Evolutionary conservation across 75 land plant genomes (phyloP).

Genomic region (Cryptomeria japonica): DNA sequence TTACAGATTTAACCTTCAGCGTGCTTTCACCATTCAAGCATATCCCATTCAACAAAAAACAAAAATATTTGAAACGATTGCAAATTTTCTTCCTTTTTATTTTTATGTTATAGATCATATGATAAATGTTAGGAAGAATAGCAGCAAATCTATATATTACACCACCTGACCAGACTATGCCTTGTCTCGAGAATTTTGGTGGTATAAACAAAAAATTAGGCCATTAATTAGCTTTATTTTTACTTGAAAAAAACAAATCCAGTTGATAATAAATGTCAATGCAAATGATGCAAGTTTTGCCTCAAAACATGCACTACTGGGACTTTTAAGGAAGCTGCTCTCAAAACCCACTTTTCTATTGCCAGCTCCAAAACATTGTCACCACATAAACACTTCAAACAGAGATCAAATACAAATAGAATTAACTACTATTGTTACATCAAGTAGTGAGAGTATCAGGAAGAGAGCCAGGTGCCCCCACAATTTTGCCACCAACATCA

Average conservation of each 20-base stretch:
- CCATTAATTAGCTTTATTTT: not conserved
- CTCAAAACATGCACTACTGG: no score
- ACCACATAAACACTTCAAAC: not conserved
- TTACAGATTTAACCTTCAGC: not conserved
- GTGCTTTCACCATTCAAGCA: not conserved
- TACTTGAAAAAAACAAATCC: not conserved
- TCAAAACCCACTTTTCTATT: not conserved
- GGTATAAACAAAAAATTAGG: not conserved
- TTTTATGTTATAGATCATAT: not conserved
- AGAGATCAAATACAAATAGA: not conserved
- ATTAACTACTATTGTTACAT: not conserved
- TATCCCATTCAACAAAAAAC: not conserved
- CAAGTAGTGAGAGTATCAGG: conserved; percentile 82
- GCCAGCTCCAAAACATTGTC: not conserved
- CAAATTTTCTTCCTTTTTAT: not conserved
- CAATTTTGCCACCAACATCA: conserved; percentile 84
- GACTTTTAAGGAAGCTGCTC: not conserved
- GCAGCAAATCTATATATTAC: not conserved
- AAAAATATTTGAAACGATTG: not conserved
- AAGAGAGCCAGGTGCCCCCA: conserved; percentile 53
- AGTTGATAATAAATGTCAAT: not conserved
- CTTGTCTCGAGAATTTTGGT: not conserved
- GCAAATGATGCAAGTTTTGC: not conserved
- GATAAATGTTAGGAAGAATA: not conserved
- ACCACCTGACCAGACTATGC: not conserved